Evolutionary conservation across 164 flowering plant species (phyloP).

Genomic region (Macadamia tetraphylla): DNA sequence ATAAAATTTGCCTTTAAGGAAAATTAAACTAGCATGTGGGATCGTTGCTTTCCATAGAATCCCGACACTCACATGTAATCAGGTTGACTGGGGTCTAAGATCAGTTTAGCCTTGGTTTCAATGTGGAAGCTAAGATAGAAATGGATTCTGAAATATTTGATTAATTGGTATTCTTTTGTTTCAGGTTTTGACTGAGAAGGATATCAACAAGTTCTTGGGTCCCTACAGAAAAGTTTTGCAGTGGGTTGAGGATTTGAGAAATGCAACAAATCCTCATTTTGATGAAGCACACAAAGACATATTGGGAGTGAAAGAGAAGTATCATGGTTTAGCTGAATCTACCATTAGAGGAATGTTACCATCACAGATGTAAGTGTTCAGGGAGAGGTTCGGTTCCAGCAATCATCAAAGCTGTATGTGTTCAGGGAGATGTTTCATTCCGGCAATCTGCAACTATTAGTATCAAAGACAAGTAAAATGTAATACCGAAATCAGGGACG

Average conservation of each 20-base stretch:
- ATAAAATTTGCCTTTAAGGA: too few relatives aligned
- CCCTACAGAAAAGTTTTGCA: conserved; percentile 67
- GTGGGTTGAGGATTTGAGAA: conserved; percentile 72
- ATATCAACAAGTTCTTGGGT: conserved; percentile 45
- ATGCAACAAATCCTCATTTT: conserved; percentile 71
- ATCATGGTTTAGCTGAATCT: conserved; percentile 19
- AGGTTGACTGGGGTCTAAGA: too few relatives aligned
- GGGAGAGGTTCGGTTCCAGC: too few relatives aligned
- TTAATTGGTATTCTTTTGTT: not conserved
- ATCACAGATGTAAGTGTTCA: conserved; percentile 32
- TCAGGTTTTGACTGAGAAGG: conserved; percentile 58
- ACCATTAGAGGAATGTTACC: conserved; percentile 15
- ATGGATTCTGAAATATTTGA: not conserved
- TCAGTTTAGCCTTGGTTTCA: too few relatives aligned
- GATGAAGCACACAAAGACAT: conserved; percentile 62
- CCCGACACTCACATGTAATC: too few relatives aligned
- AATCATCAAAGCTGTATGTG: too few relatives aligned
- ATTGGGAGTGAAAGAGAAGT: conserved; percentile 35
- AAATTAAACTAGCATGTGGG: too few relatives aligned
- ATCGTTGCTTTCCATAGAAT: too few relatives aligned
- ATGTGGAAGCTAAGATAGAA: not conserved
- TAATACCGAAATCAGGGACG: too few relatives aligned
- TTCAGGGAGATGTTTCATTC: too few relatives aligned
- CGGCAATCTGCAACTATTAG: too few relatives aligned
- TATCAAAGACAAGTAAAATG: too few relatives aligned